Evolutionary conservation across 768 basidiomycete species (phyloP).

Genomic region (Tylopilus sp.): DNA sequence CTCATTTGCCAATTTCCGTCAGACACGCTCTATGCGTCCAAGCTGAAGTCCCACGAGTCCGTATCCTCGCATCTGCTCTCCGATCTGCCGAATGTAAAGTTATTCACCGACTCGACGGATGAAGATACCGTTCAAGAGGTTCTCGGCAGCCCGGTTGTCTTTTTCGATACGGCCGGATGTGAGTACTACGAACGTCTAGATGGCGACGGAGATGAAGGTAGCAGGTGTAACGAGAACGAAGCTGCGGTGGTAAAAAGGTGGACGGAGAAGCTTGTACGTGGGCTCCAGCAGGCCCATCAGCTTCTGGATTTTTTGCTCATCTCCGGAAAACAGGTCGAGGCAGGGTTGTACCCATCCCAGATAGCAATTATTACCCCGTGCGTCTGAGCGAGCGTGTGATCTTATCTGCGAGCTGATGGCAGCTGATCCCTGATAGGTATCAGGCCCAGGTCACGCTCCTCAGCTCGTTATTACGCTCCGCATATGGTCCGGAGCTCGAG

Average conservation of each 20-base stretch:
- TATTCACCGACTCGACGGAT: constrained; percentile 32
- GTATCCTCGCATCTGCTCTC: constrained; percentile 71
- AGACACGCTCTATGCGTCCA: constrained; percentile 69
- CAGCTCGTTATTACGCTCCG: constrained; percentile 68
- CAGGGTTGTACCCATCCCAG: constrained; percentile 62
- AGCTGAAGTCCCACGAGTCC: constrained; percentile 64
- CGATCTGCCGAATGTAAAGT: constrained; percentile 56
- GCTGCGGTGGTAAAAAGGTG: constrained; percentile 80
- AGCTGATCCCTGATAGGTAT: constrained; percentile 44
- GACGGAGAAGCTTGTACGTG: constrained; percentile 72
- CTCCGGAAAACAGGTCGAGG: constrained; percentile 42
- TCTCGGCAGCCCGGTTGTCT: constrained; percentile 76
- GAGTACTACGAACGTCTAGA: constrained; percentile 88
- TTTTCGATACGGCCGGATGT: constrained; percentile 92
- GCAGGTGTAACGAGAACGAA: constrained; percentile 93
- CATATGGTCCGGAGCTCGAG: constrained; percentile 69
- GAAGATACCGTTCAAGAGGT: constrained; percentile 73
- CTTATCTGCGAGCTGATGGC: too few relatives aligned
- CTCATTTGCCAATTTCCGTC: constrained; percentile 87
- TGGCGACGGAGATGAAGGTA: constrained; percentile 82
- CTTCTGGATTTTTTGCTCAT: not conserved
- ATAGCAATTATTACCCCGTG: constrained; percentile 89
- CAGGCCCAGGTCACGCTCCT: constrained; percentile 92
- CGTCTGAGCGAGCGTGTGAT: constrained; percentile 16
- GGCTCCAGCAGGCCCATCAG: too few relatives aligned